Evolutionary conservation across 129 eudicot genomes (phyloP), one percentile per base, ranked within the genome.

Genomic region (Oenanthe sinensis): DNA sequence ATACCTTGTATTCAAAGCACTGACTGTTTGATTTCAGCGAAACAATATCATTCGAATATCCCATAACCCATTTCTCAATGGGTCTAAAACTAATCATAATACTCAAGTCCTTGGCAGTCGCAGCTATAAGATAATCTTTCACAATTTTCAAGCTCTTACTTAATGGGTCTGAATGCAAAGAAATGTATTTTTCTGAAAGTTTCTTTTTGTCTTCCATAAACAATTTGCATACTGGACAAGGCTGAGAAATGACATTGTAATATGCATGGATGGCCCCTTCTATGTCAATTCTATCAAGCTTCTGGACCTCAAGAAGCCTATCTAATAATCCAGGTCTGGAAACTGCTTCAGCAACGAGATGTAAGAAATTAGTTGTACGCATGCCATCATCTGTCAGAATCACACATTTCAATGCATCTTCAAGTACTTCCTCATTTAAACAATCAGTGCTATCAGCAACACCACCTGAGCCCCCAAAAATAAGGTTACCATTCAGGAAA

Each of bases 241-340:
- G 96, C 85, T 88, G 88, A 28, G 91, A 87, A 86, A 95, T 82
- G 26, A 92, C 84, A 83, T 95, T 88, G 87, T 95, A 95, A 87
- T 92, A 95, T 19, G 94, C 96, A 81, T 95, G 99, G 81, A 95
- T 90, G 46, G 96, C 99, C 36, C 97, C 99, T 88, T 95, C 99
- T 43, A 95, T 87, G 85, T 95, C 97, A 79, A 85, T 39, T 65
- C 52, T 71, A 84, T 95, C 99, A 26, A 95, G 95, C 81, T 95
- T 92, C 81, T 95, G 99, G 42, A 86, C 90, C 82, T 90, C 90
- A 76, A 95, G 95, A 79, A 95, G 91, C 80, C 85, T 87, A 76
- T 88, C 83, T 45, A 95, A 78, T 71, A 89, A 87, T 24, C 92
- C 88, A 42, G 96, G 87, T 75, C 80, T 82, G 65, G 10, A 86